Base-by-base conservation (phyloP, 2,329 filamentous ascomycete species). In the Phaeosphaeriaceae sp. region DNA sequence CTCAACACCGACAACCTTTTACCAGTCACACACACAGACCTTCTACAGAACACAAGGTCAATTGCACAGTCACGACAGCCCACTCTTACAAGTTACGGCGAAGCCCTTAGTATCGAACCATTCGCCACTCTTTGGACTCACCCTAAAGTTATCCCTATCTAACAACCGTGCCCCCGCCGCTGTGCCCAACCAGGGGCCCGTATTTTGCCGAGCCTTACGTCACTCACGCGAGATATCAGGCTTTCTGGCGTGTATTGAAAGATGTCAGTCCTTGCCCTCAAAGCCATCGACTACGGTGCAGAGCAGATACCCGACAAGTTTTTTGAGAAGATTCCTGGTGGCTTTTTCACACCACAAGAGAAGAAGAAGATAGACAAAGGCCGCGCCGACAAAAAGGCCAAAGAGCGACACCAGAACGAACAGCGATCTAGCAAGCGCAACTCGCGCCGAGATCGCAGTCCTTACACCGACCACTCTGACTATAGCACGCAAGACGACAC, bases 241-340 rank as follows among this genome's bases (percentile, higher is more conserved):
- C 57, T 69, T 68, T 56, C 58, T 54, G 56, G 49, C 42, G 42
- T 37, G 56, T 54, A 33, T 58, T 54, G 54, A 56, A 66, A 51
- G 17, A 72, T 72, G 70, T 63, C 69, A 38, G 63, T 64, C 26
- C 65, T 74, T 41, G 71, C 70, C 26, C 64, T 74, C 46, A 73
- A 73, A 53, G 72, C 71, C n/a, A 58, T 74, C 23, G 61, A 60
- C 48, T 69, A 69, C 61, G 72, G 70, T 49, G 71, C 68, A 35
- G 70, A 73, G 48, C 67, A 66, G 55, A 71, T 74, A 47, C 71
- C 71, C 29, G 72, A 74, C 65, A 68, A 57, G 42, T 56, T 72
- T 48, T 74, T 72, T 42, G 68, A 74, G 33, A 63, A 64, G 18
- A 64, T 74, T 16, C 72, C 72, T 37, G 72, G 71, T 34, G 70